Evolutionary conservation across 352 stramenopile species (phyloP), one percentile per base, ranked within the genome.

Genomic region (Plasmopara muralis): DNA sequence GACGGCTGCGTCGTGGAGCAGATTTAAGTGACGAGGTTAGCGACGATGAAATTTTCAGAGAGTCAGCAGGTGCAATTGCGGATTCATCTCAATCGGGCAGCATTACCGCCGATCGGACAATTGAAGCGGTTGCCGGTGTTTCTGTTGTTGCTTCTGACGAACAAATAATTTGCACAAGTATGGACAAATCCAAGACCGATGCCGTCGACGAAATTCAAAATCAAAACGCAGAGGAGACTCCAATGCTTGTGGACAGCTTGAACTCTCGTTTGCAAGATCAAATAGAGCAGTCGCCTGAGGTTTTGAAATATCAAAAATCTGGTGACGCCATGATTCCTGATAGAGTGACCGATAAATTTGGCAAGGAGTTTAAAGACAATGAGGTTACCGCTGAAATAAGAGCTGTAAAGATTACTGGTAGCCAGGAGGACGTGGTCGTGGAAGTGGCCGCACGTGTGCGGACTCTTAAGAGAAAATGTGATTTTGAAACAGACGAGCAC

Each of bases 1-100:
- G 70, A 52, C 60, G 72, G 50, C 59, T 83, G n/a, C 67, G 72
- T n/a, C 72, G 70, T n/a, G 68, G 60, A 16, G 66, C 47, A 18
- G 59, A 69, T 44, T 40, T 73, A 28, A 71, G 66, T 47, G 72
- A 77, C 25, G 64, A 70, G 30, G 57, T 70, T 9, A 83, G 70
- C 44, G 72, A 81, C 13, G 62, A 80, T 80, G 41, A 33, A 38
- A 5, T 38, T 79, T 9, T 50, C 72, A 53, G 54, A 34, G 55
- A 25, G 9, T 10, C 31, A 53, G 29, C 33, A 28, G 29, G 45
- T 6, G 14, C 35, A 38, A 18, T 14, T 20, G 25, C 15, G 5
- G 41, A 58, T 43, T 50, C 47, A 5, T 42, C 43, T 52, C 34
- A 50, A 43, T 50, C 47, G 18, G 28, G 13, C 14, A 50, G 9